These are phyloP conservation scores for Orobanche coerulescens DNA, from an alignment of 257 asterid genomes.

Conservation along the genomic window DNA sequence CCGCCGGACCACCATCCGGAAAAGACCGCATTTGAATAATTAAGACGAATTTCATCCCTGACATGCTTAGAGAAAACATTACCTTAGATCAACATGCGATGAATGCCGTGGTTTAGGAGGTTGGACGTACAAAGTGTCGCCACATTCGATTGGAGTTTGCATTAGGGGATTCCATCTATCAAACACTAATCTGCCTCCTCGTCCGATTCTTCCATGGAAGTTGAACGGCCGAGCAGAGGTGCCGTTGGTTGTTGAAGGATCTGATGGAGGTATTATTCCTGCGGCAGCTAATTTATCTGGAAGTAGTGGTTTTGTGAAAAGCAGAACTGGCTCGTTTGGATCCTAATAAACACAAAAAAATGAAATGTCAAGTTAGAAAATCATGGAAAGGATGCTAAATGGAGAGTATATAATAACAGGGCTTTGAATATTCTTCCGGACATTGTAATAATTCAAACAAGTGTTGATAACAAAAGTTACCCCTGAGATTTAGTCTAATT, in stretches of 20 bases:
- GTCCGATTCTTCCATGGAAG: conserved; percentile 75
- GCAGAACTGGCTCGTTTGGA: conserved; percentile 61
- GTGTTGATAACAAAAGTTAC: not conserved
- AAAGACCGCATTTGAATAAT: not conserved
- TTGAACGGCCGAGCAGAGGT: conserved; percentile 33
- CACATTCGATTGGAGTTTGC: conserved; percentile 54
- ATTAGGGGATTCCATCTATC: conserved; percentile 81
- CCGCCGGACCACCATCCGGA: no score
- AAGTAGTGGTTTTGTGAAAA: conserved; percentile 79
- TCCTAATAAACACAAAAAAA: conserved; percentile 44
- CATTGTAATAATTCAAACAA: not conserved
- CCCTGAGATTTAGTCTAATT: no score
- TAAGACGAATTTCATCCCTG: not conserved
- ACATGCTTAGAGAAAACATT: not conserved
- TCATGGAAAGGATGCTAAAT: not conserved
- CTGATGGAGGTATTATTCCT: conserved; percentile 76
- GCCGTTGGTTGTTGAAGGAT: conserved; percentile 39
- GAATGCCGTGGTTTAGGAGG: conserved; percentile 60
- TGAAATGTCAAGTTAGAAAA: not conserved
- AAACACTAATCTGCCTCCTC: conserved; percentile 89
- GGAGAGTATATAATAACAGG: not conserved
- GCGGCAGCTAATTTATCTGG: conserved; percentile 79
- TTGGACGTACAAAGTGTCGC: conserved; percentile 38
- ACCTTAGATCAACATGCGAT: conserved; percentile 28
- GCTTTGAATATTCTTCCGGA: no score